These are phyloP conservation scores for Tylopilus plumbeoviolaceoides DNA, from an alignment of 768 basidiomycete genomes.

Conservation along the genomic window DNA sequence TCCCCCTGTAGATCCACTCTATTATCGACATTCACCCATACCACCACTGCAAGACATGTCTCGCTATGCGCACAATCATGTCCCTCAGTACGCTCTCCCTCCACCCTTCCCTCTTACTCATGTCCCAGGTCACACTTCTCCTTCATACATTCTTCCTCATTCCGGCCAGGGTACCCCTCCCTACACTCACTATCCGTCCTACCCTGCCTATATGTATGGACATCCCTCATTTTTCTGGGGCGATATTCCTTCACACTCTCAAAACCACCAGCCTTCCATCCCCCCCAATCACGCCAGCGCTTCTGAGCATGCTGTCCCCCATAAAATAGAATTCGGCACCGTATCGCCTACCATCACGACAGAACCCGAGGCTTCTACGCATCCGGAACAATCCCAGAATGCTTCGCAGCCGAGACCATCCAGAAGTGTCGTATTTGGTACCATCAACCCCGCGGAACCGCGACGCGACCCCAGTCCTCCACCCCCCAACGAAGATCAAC, in stretches of 20 bases:
- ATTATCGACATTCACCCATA: slow-evolving; percentile 16
- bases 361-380: slow-evolving; percentile 8
- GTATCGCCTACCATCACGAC: slow-evolving; percentile 11
- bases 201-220: slow-evolving; percentile 31
- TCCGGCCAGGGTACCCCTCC: slow-evolving; percentile 33
- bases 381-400: slow-evolving; percentile 5
- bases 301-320: slow-evolving; percentile 10
- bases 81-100: slow-evolving; percentile 16
- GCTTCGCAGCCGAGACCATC: slow-evolving; percentile 5
- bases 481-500: slow-evolving; percentile 3
- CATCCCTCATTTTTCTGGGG: slow-evolving; percentile 41
- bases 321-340: slow-evolving; percentile 18
- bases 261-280: slow-evolving; percentile 14
- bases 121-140: slow-evolving; percentile 24
- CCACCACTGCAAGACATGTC: slow-evolving; percentile 25
- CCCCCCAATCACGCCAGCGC: slow-evolving; percentile 5
- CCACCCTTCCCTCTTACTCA: slow-evolving; percentile 14
- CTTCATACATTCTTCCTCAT: slow-evolving; percentile 19
- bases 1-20: slow-evolving; percentile 10
- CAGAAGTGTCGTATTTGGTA: slow-evolving; percentile 49
- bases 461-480: not conserved
- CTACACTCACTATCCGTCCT: slow-evolving; percentile 34
- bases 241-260: slow-evolving; percentile 13
- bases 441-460: slow-evolving; percentile 35
- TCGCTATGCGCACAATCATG: slow-evolving; percentile 13